Evolutionary conservation across 768 basidiomycete species (phyloP), one percentile per base, ranked within the genome.

Genomic region (Tremella fuciformis): DNA sequence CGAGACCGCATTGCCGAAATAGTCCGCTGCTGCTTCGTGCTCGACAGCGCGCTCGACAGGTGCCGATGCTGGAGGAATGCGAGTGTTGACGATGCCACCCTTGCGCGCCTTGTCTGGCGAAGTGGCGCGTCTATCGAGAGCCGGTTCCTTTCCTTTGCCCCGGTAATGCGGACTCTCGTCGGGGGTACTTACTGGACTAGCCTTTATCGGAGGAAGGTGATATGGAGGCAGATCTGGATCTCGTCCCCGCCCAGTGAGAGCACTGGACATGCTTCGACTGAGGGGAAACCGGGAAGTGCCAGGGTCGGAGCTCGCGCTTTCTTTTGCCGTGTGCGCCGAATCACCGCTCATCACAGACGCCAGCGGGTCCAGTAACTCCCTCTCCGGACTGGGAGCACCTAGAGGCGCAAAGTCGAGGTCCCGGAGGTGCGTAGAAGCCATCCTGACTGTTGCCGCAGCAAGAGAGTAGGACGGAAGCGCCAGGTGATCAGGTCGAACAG

Each of bases 311-410:
- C 63, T 71, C 1, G 67, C 60, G 51, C 64, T 63, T 21, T 62
- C 60, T 37, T 52, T 46, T 48, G 50, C 7, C 22, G 55, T 55
- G 9, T 53, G n/a, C 6, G 25, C 46, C 19, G 64, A 53, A 3
- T 18, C 40, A 1, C 53, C 16, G 11, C 60, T 54, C 21, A 59
- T 34, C 39, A 63, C 53, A 2, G 60, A 54, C 3, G 64, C 53
- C 84, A 96, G 86, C 0, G 92, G 92, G 76, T 96, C 92, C 9
- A 86, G 86, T 22, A 94, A 82, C 71, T 96, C 92, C 65, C 88
- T 86, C 71, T 97, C 92, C 0, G 92, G 92, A 11, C 87, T 89
- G 1, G 92, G 91, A 0, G 93, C 81, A 0, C 89, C 86, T 22
- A 97, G 81, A 0, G 92, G 92, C 0, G 89, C 86, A 55, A 97